Base-by-base conservation (phyloP, 208 protist genomes). In the Naegleria lovaniensis region DNA sequence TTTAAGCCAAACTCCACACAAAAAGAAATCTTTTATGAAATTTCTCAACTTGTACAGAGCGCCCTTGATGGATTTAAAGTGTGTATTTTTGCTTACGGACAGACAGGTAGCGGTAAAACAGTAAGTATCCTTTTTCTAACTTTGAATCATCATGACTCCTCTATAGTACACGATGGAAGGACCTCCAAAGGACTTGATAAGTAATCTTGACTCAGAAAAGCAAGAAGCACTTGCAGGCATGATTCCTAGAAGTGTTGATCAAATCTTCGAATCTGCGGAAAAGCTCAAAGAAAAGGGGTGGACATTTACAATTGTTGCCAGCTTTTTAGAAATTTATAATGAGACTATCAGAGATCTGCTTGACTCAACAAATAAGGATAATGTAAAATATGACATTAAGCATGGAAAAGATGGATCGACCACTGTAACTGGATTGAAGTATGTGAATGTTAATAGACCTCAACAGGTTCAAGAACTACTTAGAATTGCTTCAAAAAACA, bases 61-160 rank as follows among this genome's bases (percentile, higher is more conserved):
- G 43, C 91, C 0, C 38, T 93, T 0, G 92, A 93, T 90, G 92
- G 92, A 52, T 93, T 93, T 29, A 93, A 93, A 16, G 91, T 93
- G 39, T 93, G 87, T 83, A 93, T 93, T 36, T 93, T 93, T 88
- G 91, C 92, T n/a, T 93, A 93, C 88, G 92, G 92, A 11, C 92
- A 93, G 58, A 93, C 92, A 85, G 92, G 92, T 40, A 41, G 15
- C n/a, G 91, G 92, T n/a, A 93, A 93, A 41, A 79, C 87, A 9
- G 43, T 48, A 48, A 48, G 43, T 33, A 33, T 76, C 13, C 16
- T 76, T 76, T 33, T 2, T 19, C 16, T 76, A 76, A 33, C 0
- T 67, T 67, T 76, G 29, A 33, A 76, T 76, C 29, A 33, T 33
- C 4, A 33, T 96, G 97, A 86, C 97, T 97, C 91, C 93, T 91